These are phyloP conservation scores for Scytalidium sp. DNA, from an alignment of 2,329 filamentous ascomycete genomes.

Conservation along the genomic window DNA sequence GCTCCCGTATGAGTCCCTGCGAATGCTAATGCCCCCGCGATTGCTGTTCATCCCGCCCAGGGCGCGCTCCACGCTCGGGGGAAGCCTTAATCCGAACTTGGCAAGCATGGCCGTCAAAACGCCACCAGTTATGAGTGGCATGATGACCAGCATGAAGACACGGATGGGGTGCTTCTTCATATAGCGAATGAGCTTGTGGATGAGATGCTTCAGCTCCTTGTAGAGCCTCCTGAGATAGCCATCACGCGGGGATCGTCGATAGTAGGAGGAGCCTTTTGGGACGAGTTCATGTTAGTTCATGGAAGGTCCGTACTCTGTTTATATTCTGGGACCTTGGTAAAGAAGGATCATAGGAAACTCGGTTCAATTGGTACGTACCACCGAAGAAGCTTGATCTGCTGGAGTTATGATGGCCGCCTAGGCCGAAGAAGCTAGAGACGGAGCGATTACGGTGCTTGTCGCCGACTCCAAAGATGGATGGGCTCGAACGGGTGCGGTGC, in stretches of 20 bases:
- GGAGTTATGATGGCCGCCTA: slow-evolving; percentile 33
- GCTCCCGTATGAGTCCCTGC: slow-evolving; percentile 5
- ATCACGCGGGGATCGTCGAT: slow-evolving; percentile 77
- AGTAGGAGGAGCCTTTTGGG: slow-evolving; percentile 56
- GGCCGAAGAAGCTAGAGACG: slow-evolving; percentile 38
- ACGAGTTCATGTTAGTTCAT: too few relatives aligned
- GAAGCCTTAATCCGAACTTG: slow-evolving; percentile 76
- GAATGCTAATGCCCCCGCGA: slow-evolving; percentile 3
- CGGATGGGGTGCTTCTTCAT: slow-evolving; percentile 81
- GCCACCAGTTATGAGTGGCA: slow-evolving; percentile 84
- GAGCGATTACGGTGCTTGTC: slow-evolving; percentile 28
- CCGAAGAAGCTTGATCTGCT: slow-evolving; percentile 6
- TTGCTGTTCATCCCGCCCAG: slow-evolving; percentile 39
- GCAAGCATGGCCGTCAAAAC: slow-evolving; percentile 74
- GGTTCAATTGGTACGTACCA: too few relatives aligned
- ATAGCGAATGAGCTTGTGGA: slow-evolving; percentile 79
- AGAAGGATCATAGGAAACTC: too few relatives aligned
- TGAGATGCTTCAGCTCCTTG: slow-evolving; percentile 72
- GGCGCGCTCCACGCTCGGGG: slow-evolving; percentile 55
- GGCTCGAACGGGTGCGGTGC: slow-evolving; percentile 37
- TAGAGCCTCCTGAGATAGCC: slow-evolving; percentile 74
- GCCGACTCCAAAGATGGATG: slow-evolving; percentile 42
- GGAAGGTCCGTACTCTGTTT: too few relatives aligned
- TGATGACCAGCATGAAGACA: slow-evolving; percentile 80
- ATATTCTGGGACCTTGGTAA: slow-evolving; percentile 17